Conservation (phyloP, 106 monocot genomes). For the Xerophyta viscosa region DNA sequence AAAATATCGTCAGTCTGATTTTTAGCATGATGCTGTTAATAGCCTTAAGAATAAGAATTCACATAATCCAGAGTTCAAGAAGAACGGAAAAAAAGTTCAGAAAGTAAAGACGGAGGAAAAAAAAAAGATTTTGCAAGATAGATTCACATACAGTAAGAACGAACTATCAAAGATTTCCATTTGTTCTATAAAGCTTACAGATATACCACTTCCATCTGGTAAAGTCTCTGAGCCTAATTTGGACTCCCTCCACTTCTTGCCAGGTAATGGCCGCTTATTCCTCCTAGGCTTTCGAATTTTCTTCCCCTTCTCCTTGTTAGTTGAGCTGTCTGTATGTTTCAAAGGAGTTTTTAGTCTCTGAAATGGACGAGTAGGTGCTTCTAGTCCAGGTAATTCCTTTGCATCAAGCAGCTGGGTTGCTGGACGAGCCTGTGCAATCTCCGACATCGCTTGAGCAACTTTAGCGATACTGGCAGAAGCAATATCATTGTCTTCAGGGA, state of each 20-base stretch:
- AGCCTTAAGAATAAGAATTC: too few species aligned
- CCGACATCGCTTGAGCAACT: slow-evolving; percentile 50
- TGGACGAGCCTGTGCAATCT: slow-evolving; percentile 64
- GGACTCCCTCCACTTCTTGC: slow-evolving; percentile 64
- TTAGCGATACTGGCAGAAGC: slow-evolving; percentile 71
- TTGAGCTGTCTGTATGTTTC: slow-evolving; percentile 30
- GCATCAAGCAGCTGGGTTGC: slow-evolving; percentile 75
- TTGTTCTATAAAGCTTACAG: neutral
- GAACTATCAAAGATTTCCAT: too few species aligned
- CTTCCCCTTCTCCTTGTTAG: slow-evolving; percentile 25
- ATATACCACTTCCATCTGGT: slow-evolving; percentile 31
- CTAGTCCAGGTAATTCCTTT: slow-evolving; percentile 56
- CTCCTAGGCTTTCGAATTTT: slow-evolving; percentile 34
- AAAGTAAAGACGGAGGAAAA: too few species aligned
- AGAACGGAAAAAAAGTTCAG: too few species aligned
- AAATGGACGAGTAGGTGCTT: slow-evolving; percentile 68
- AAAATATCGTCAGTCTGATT: too few species aligned
- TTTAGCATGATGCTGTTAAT: too few species aligned
- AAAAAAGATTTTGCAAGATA: too few species aligned
- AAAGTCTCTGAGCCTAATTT: slow-evolving; percentile 9
- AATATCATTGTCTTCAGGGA: slow-evolving; percentile 30
- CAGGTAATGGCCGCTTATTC: slow-evolving; percentile 65
- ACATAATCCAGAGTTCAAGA: too few species aligned
- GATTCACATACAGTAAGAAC: too few species aligned
- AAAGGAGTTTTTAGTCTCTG: slow-evolving; percentile 57